phyloP scores from a whole-genome alignment of 805 yeast genomes.

The Sugiyamaella lignohabitans region DNA sequence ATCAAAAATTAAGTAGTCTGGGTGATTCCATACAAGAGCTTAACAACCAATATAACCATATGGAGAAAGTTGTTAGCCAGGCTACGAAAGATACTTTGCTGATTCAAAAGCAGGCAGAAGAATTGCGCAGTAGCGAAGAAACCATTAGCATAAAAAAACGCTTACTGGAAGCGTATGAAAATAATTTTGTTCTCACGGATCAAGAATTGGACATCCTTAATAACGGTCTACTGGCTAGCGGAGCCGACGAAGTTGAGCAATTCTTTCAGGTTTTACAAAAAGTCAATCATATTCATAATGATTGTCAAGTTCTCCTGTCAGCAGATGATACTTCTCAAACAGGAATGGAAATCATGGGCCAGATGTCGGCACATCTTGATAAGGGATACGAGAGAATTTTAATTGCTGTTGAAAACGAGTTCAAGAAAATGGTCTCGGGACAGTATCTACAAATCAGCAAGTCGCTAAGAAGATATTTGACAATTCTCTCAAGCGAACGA shows the following conservation, averaged over 20 bases:
- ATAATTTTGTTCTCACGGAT: conserved; percentile 60
- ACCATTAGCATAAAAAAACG: conserved; percentile 21
- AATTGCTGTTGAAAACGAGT: conserved; percentile 33
- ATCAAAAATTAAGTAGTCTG: conserved; percentile 22
- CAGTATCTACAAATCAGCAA: conserved; percentile 18
- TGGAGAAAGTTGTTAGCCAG: conserved; percentile 20
- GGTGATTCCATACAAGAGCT: conserved; percentile 21
- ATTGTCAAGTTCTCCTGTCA: conserved; percentile 65
- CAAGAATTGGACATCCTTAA: conserved; percentile 59
- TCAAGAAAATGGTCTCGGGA: conserved; percentile 17
- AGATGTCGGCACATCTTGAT: conserved; percentile 47
- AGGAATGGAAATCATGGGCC: conserved; percentile 59
- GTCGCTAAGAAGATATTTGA: conserved; percentile 20
- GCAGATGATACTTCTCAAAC: conserved; percentile 26
- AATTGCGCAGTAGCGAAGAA: conserved; percentile 22
- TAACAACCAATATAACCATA: conserved; percentile 15
- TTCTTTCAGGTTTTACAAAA: conserved; percentile 57
- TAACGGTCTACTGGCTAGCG: conserved; percentile 27
- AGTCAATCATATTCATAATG: conserved; percentile 57
- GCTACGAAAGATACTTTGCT: conserved; percentile 23
- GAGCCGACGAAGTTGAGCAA: conserved; percentile 29
- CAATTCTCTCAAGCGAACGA: conserved; percentile 28
- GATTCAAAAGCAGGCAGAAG: conserved; percentile 26
- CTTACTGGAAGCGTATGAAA: conserved; percentile 36
- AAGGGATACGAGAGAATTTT: conserved; percentile 50